Evolutionary conservation across 106 monocot genomes (phyloP).

Genomic region (Gastrodia elata): DNA sequence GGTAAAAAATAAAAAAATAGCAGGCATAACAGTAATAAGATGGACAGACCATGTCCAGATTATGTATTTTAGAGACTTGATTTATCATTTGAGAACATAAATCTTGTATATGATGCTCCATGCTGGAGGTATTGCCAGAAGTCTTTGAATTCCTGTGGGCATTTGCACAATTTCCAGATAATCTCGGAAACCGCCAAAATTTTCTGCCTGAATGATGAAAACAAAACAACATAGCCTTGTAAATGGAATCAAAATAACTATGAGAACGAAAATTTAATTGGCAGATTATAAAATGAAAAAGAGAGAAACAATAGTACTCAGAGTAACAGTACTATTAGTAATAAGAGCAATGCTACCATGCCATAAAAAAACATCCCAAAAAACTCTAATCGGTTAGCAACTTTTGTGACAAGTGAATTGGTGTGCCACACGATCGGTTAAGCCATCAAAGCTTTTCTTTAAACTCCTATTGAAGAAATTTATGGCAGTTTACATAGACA

Average conservation of each 20-base stretch:
- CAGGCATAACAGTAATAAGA: not conserved
- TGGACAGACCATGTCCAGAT: conserved; percentile 16
- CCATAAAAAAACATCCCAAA: no score
- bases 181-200: conserved; percentile 34
- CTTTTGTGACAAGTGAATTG: no score
- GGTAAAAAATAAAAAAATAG: not conserved
- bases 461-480: not conserved
- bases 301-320: not conserved
- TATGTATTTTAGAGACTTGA: conserved; percentile 34
- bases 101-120: conserved; percentile 23
- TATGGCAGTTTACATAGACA: not conserved
- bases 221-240: not conserved
- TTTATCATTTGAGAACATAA: conserved; percentile 42
- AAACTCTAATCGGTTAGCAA: no score
- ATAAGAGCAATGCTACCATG: not conserved
- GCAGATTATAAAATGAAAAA: not conserved
- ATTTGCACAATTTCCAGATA: conserved; percentile 15
- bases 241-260: not conserved
- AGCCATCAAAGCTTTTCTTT: no score
- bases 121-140: not conserved
- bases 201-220: not conserved
- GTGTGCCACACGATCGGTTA: no score
- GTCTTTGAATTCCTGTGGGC: conserved; percentile 3
- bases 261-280: not conserved
- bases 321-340: not conserved